phyloP scores from a whole-genome alignment of 2,329 filamentous ascomycete genomes.

The Penicillium frequentans region DNA sequence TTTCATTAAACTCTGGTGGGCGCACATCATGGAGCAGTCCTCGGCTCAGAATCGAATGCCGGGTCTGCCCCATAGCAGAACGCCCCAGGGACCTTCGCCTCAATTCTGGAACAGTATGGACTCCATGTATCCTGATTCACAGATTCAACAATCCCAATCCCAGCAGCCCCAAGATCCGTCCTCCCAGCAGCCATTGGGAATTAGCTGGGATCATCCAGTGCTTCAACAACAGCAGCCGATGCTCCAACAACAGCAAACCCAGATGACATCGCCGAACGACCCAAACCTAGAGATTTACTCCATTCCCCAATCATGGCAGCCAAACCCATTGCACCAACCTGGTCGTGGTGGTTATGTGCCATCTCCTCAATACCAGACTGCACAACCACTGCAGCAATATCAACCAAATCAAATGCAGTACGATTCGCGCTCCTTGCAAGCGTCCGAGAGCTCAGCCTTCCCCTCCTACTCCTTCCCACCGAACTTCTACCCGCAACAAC shows the following conservation, averaged over 20 bases:
- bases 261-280: conserved; percentile 26
- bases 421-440: conserved; percentile 28
- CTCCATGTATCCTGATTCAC: conserved; percentile 31
- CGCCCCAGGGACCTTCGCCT: conserved; percentile 27
- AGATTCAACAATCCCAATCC: conserved; percentile 26
- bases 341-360: conserved; percentile 27
- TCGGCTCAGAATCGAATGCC: conserved; percentile 31
- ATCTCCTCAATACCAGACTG: conserved; percentile 28
- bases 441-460: conserved; percentile 33
- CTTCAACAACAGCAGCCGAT: conserved; percentile 31
- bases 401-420: conserved; percentile 32
- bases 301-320: conserved; percentile 34
- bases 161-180: conserved; percentile 23
- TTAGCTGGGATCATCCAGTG: conserved; percentile 40
- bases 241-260: conserved; percentile 27
- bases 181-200: conserved; percentile 31
- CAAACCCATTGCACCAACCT: conserved; percentile 32
- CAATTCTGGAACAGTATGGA: conserved; percentile 41
- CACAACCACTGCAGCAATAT: conserved; percentile 30
- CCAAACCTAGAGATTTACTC: conserved; percentile 34
- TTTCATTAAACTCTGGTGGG: background rate
- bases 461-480: conserved; percentile 33
- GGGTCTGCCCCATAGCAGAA: conserved; percentile 26
- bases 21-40: conserved; percentile 37
- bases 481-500: conserved; percentile 32